Base-by-base conservation (phyloP, 345 rosid genomes). In the Triadica sebifera region DNA sequence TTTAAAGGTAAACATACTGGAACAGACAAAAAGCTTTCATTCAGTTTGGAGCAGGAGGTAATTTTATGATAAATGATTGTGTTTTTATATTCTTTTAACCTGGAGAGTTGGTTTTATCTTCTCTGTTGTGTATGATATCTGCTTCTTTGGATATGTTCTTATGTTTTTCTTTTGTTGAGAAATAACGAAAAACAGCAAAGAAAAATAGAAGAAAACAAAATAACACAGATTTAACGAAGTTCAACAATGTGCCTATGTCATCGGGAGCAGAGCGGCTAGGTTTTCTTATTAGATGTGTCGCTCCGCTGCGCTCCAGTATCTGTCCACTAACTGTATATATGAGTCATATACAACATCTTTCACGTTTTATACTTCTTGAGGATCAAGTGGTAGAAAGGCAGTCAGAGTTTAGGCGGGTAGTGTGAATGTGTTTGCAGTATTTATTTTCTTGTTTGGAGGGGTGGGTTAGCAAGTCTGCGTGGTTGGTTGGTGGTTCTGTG, bases 41-140 rank as follows among this genome's bases (percentile, higher is more conserved):
- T 92, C 67, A 94, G 96, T 85, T 87, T 94, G 89, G 98, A 94
- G 83, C 85, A 87, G 62, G 98, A 94, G 96, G 98, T 92, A 78
- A 73, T 55, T 6, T 1, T 5, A 43, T 43, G 34, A 43, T 43
- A 43, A 6, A 6, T 53, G 58, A 53, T 53, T 53, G n/a, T 19
- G 24, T 4, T 19, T 53, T 19, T 53, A 16, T 53, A 53, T 20
- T 19, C 8, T n/a, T 53, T 17, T 6, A 53, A 17, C 24, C 17
- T 17, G 58, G 6, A 43, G 58, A 16, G 8, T 19, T n/a, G 9
- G 24, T 53, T 53, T 19, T 4, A 0, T 58, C 22, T 60, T 29
- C 25, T 6, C 8, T 24, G 6, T 59, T 59, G 3, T 59, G 24
- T 59, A 4, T 59, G 63, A 24, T 59, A 25, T 59, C 63, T 59